Base-by-base conservation (phyloP, 2,329 filamentous ascomycete species). In the Neofusicoccum kwambonambiense region DNA sequence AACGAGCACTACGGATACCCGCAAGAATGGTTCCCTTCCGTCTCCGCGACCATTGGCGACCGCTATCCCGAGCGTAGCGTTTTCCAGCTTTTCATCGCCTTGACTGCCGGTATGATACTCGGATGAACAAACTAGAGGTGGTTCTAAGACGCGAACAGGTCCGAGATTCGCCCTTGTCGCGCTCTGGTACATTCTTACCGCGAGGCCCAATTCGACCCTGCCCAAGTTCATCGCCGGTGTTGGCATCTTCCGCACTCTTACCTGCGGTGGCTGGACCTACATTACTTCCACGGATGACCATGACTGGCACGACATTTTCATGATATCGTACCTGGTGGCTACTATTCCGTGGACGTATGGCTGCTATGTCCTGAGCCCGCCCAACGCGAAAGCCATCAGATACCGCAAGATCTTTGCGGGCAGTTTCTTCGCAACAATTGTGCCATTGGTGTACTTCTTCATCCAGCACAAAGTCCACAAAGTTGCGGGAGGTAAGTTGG, bases 381-480 rank as follows among this genome's bases (percentile, higher is more conserved):
- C 89, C 64, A 97, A 97, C 75, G 84, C 89, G 12, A 86, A 82
- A 67, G 92, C 95, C 6, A 85, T 97, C 75, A 93, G 90, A 79
- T 97, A 96, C 78, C 87, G 95, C 70, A 98, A 97, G 80, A 88
- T 90, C 69, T 81, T 98, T 62, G 92, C 91, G 3, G 83, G 86
- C 37, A 84, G 89, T 45, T 99, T 99, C 81, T 99, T 98, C 74
- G 92, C 90, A 61, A 96, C 93, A 4, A 84, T 99, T 35, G 85
- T 97, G 54, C 93, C 93, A 35, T 82, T 99, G 75, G 86, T 98
- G 19, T 98, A 97, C 82, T 99, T 93, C 77, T 99, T 97, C 76
- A 96, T 99, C 69, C 95, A 97, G 78, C 95, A 99, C 83, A 99
- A 99, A 79, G 91, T 99, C 61, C 93, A 99, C 77, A 92, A 89